Conservation (phyloP, 202 grass and related monocot species). For the Musa balbisiana region DNA sequence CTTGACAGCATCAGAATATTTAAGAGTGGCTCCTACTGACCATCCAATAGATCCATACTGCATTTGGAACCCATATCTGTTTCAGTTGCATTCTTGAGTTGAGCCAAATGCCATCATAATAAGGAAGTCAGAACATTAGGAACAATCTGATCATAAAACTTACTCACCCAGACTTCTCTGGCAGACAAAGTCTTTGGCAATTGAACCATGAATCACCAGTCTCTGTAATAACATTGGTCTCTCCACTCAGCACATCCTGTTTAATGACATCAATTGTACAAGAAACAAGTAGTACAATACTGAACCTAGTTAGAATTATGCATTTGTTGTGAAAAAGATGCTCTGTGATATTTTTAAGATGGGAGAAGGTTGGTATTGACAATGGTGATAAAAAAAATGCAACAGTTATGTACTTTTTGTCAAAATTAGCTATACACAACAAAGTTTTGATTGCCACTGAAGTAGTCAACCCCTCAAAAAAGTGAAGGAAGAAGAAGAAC, state of each 20-base stretch:
- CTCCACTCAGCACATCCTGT: slow-evolving; percentile 1
- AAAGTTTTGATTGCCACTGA: too few species aligned
- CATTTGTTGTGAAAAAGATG: background rate
- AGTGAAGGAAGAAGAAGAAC: background rate
- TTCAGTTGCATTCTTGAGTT: too few species aligned
- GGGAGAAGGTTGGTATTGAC: too few species aligned
- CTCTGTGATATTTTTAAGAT: too few species aligned
- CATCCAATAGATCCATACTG: slow-evolving; percentile 14
- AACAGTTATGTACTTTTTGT: too few species aligned
- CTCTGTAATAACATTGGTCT: background rate
- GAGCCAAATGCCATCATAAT: too few species aligned
- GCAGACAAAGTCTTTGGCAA: slow-evolving; percentile 4
- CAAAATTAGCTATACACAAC: too few species aligned
- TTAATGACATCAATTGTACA: background rate
- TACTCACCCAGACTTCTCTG: slow-evolving; percentile 2
- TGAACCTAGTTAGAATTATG: background rate
- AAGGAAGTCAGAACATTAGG: background rate
- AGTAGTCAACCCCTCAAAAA: background rate
- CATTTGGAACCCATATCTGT: slow-evolving; percentile 10
- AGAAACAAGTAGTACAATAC: too few species aligned
- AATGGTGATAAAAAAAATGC: too few species aligned
- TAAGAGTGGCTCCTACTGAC: slow-evolving; percentile 7
- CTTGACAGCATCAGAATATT: slow-evolving; percentile 9
- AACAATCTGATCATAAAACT: background rate
- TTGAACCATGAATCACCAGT: slow-evolving; percentile 17